Base-by-base conservation (phyloP, 257 asterid species). In the Salvia miltiorrhiza region DNA sequence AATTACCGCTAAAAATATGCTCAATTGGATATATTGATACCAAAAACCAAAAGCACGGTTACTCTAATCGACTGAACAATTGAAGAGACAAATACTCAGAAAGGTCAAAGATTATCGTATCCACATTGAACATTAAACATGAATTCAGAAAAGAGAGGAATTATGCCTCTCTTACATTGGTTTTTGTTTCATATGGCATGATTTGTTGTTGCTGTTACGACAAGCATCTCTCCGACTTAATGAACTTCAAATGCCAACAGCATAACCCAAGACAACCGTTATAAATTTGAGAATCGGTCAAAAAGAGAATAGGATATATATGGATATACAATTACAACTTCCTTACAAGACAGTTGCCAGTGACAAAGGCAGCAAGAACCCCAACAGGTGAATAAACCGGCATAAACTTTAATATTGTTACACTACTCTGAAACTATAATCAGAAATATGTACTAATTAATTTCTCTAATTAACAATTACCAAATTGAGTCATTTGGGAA, bases 51-150 rank as follows among this genome's bases (percentile, higher is more conserved):
- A 43, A 41, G 39, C 73, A 11, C 19, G 17, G 23, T 35, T n/a
- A 62, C 23, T 7, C 40, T 26, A 50, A 63, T 3, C 60, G 37
- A 10, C 12, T 12, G 45, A 54, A 24, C 37, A 53, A 20, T 37
- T 50, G 2, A 49, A 33, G 39, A n/a, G 50, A 52, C 9, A 32
- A 20, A 2, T 24, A 52, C 20, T 13, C 12, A 3, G 19, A n/a
- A 41, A 12, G 35, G 21, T 14, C 33, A 17, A 56, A 35, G 30
- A 43, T 12, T 57, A 26, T 24, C 35, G 4, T 11, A 58, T 45
- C 74, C 67, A 47, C 33, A 43, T 44, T 24, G 54, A 67, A 33
- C 55, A 28, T 12, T 63, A 32, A 35, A 41, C 66, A 55, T 24
- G 56, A 43, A 9, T 16, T 11, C 41, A 56, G 47, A 47, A 26